A percentile compares a stretch with the other conserved stretches of the same genome.
These are phyloP conservation scores for Trypanosomatidae sp. DNA, from an alignment of 208 protist genomes.

Conservation along the genomic window DNA sequence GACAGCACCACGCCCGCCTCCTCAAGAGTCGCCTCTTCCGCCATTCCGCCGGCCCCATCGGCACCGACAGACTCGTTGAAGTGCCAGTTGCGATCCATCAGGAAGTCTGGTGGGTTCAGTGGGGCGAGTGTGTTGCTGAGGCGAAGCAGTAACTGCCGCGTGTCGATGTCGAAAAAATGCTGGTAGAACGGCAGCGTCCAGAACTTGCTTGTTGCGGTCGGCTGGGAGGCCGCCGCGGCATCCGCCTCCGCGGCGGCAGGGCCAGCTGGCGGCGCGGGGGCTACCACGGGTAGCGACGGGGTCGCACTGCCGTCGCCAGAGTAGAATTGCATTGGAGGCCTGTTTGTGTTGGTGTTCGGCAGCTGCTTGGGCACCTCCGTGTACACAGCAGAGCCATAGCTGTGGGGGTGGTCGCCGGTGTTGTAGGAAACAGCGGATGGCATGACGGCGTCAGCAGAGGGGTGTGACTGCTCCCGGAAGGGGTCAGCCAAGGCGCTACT, in stretches of 20 bases:
- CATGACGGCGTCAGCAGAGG: slow-evolving; percentile 2
- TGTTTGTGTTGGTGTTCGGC: neutral
- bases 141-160: slow-evolving; percentile 74
- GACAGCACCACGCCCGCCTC: slow-evolving; percentile 53
- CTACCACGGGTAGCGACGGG: neutral
- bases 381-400: slow-evolving; percentile 20
- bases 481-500: slow-evolving; percentile 36
- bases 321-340: slow-evolving; percentile 14
- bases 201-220: slow-evolving; percentile 53
- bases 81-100: slow-evolving; percentile 82
- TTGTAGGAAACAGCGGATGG: slow-evolving; percentile 1
- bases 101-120: slow-evolving; percentile 76
- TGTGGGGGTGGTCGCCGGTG: slow-evolving; percentile 1
- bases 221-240: neutral
- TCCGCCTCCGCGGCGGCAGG: neutral
- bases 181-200: slow-evolving; percentile 89
- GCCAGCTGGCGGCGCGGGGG: slow-evolving; percentile 7
- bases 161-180: slow-evolving; percentile 91
- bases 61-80: slow-evolving; percentile 19
- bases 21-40: slow-evolving; percentile 26
- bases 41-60: slow-evolving; percentile 3
- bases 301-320: slow-evolving; percentile 8
- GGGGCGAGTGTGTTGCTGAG: slow-evolving; percentile 70
- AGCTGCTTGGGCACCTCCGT: slow-evolving; percentile 12
- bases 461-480: slow-evolving; percentile 45